Conservation (phyloP, 2,329 filamentous ascomycete genomes). For the Colletotrichum sp. region DNA sequence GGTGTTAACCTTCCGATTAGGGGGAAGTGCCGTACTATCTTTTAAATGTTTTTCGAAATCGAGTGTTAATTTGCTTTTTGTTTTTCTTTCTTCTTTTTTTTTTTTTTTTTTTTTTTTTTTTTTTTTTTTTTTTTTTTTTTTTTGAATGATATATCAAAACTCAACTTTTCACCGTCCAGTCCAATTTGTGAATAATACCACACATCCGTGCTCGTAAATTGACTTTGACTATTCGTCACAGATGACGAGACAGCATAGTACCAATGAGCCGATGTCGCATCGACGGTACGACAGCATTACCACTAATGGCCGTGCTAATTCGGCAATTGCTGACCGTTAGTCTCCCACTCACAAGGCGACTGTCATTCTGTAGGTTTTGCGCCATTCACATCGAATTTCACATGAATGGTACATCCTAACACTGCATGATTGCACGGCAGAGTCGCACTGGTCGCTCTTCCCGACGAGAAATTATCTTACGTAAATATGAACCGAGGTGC, state of each 20-base stretch:
- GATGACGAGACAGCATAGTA: not conserved
- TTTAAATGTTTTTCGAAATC: not conserved
- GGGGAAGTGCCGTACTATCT: not conserved
- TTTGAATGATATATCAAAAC: not conserved
- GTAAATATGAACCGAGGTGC: no score
- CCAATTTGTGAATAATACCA: not conserved
- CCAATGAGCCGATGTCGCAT: not conserved
- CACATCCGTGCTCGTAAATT: not conserved
- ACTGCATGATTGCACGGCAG: not conserved
- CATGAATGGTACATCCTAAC: not conserved
- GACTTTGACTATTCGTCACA: not conserved
- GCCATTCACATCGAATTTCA: not conserved
- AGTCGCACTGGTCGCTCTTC: not conserved
- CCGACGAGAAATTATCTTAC: not conserved
- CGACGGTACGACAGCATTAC: not conserved
- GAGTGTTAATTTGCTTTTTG: no score
- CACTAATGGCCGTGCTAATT: not conserved
- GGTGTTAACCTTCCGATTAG: not conserved
- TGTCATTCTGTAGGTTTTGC: not conserved
- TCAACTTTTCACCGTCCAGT: not conserved
- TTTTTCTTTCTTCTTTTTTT: no score
- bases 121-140: not conserved
- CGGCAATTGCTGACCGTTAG: not conserved
- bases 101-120: not conserved
- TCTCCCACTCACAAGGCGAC: not conserved